Evolutionary conservation across 768 basidiomycete genomes (phyloP), one percentile per base, ranked within the genome.

Genomic region (Auricularia auricula-judae): DNA sequence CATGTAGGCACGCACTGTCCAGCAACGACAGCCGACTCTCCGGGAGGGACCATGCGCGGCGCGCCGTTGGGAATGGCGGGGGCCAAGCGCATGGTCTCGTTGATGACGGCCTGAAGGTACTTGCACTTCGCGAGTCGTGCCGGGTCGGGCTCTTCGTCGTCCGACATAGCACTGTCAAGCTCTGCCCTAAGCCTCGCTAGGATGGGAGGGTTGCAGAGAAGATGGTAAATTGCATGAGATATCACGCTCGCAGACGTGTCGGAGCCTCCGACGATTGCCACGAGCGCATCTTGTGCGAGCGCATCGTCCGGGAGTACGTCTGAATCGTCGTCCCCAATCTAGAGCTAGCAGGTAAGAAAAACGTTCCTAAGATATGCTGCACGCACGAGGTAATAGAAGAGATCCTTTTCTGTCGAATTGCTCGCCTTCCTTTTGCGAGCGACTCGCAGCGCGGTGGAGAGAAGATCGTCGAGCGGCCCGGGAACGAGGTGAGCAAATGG

Each of bases 21-120:
- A n/a, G 79, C 80, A 10, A 81, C 70, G 11, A 70, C 36, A 61
- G 73, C 75, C 61, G 12, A 7, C 12, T 34, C 14, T 8, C 34
- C n/a, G 29, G 56, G 21, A 36, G 47, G 47, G 10, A 21, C 14
- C 14, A 12, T 3, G 18, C 21, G 14, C 47, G 21, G 18, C 21
- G 21, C 47, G 47, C 47, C 47, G 47, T 51, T 51, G 14, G 47
- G 47, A 5, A 21, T 21, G 5, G 16, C 47, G 10, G 47, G 47
- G 11, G 7, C 47, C 5, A 51, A 18, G 14, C 47, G 47, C 16
- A 51, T 10, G 18, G 47, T 51, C 21, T 51, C 47, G 47, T 51
- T 51, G 10, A 51, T 16, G 10, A 51, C 47, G 5, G 47, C 47
- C 47, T 51, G 47, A 4, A 51, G 47, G 1, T 51, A 51, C 47